These are phyloP conservation scores for Silene noctiflora DNA, from an alignment of 179 eudicot genomes.

Conservation along the genomic window DNA sequence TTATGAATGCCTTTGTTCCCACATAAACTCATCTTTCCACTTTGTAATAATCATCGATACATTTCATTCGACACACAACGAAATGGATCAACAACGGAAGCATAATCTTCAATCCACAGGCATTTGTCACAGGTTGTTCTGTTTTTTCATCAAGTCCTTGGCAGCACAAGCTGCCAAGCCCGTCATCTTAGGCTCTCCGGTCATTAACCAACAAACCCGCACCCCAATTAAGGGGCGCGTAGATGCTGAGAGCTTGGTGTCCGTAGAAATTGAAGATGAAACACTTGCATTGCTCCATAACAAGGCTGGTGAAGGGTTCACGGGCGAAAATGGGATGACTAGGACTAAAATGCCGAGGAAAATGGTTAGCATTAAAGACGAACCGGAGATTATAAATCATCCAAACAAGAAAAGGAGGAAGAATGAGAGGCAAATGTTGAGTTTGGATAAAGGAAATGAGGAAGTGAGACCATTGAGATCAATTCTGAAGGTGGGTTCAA, in stretches of 20 bases:
- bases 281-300: conserved; percentile 14
- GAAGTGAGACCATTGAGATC: conserved; percentile 39
- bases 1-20: conserved; percentile 17
- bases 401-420: conserved; percentile 33
- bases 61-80: background rate
- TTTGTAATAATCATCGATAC: conserved; percentile 11
- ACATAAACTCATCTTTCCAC: conserved; percentile 12
- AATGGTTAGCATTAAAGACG: conserved; percentile 43
- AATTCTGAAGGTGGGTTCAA: conserved; percentile 39
- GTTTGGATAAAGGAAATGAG: conserved; percentile 3
- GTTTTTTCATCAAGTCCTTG: conserved; percentile 38
- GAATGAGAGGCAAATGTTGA: conserved; percentile 14
- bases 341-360: conserved; percentile 24
- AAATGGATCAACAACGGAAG: conserved; percentile 26
- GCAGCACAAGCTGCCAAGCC: conserved; percentile 45
- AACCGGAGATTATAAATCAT: conserved; percentile 32
- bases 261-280: conserved; percentile 30
- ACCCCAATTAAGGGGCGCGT: background rate
- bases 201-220: conserved; percentile 13
- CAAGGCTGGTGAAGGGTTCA: background rate
- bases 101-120: conserved; percentile 28
- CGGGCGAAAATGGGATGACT: background rate
- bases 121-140: conserved; percentile 37
- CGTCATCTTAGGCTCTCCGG: conserved; percentile 38
- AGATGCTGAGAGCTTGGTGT: conserved; percentile 11